Evolutionary conservation across 2,329 filamentous ascomycete genomes (phyloP).

Genomic region (Fusarium verticillioides): DNA sequence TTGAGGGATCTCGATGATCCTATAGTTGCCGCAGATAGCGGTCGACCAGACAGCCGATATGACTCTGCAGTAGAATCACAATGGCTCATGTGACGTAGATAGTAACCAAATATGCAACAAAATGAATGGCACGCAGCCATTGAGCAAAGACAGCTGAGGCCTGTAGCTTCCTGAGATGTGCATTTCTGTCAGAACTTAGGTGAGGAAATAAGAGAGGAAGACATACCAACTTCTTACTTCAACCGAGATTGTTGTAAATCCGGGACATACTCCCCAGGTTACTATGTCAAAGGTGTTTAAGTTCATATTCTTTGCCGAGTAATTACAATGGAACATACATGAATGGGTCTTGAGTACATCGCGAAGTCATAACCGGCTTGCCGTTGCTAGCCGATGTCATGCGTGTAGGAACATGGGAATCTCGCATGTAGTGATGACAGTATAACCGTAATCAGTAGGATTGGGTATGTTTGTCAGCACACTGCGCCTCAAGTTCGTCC

Average conservation of each 20-base stretch:
- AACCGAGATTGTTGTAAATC: accelerated
- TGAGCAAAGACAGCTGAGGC: accelerated
- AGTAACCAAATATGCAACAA: accelerated
- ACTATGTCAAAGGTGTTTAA: accelerated
- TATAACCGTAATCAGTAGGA: not conserved
- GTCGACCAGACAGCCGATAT: accelerated
- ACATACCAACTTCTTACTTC: not conserved
- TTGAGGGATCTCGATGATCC: not conserved
- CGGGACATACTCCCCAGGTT: accelerated
- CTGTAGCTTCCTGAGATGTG: not conserved
- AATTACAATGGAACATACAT: accelerated
- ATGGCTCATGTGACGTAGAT: accelerated
- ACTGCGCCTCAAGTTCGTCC: not conserved
- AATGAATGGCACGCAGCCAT: accelerated
- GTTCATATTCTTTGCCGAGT: accelerated
- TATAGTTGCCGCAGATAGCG: accelerated
- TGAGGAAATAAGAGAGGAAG: not conserved
- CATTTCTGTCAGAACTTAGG: accelerated
- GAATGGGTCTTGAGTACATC: too few species aligned
- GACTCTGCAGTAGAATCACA: accelerated
- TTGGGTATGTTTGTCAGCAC: not conserved
- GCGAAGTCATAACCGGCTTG: too few species aligned
- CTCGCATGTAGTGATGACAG: not conserved
- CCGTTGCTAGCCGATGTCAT: not conserved
- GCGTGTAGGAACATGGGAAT: not conserved